phyloP scores from a whole-genome alignment of 352 stramenopile genomes.

The Pilasporangium apinafurcum region DNA sequence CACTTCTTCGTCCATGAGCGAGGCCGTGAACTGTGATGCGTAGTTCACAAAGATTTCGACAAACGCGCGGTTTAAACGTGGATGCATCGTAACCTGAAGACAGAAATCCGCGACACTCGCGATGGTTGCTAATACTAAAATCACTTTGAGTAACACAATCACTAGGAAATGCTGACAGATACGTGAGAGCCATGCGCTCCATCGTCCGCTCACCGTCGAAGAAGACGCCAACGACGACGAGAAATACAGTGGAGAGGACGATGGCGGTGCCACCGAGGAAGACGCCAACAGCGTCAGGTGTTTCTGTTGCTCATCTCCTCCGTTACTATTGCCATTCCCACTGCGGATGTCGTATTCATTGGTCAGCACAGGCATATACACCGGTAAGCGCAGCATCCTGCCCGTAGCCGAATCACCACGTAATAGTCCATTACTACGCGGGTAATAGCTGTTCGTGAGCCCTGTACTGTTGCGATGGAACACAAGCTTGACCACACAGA shows the following conservation, averaged over 20 bases:
- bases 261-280: constrained; percentile 3
- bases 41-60: constrained; percentile 68
- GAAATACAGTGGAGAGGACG: constrained; percentile 18
- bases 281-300: constrained; percentile 42
- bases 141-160: constrained; percentile 33
- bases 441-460: no score
- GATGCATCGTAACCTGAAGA: constrained; percentile 63
- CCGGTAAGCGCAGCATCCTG: constrained; percentile 24
- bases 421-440: no score
- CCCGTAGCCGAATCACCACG: not conserved
- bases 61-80: constrained; percentile 54
- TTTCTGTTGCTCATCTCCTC: constrained; percentile 3
- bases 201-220: constrained; percentile 5
- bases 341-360: constrained; percentile 37
- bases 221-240: constrained; percentile 15
- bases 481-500: constrained; percentile 62
- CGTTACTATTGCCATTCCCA: no score
- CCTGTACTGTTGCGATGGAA: no score
- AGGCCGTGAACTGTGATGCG: constrained; percentile 50
- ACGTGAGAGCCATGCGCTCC: constrained; percentile 1
- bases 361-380: constrained; percentile 59
- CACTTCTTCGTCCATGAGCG: constrained; percentile 52
- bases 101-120: constrained; percentile 68
- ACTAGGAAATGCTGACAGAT: constrained; percentile 10
- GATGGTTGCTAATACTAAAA: constrained; percentile 46